These are phyloP conservation scores for Mortierella sp. DNA, from an alignment of 371 early-diverging fungal species.

Conservation along the genomic window DNA sequence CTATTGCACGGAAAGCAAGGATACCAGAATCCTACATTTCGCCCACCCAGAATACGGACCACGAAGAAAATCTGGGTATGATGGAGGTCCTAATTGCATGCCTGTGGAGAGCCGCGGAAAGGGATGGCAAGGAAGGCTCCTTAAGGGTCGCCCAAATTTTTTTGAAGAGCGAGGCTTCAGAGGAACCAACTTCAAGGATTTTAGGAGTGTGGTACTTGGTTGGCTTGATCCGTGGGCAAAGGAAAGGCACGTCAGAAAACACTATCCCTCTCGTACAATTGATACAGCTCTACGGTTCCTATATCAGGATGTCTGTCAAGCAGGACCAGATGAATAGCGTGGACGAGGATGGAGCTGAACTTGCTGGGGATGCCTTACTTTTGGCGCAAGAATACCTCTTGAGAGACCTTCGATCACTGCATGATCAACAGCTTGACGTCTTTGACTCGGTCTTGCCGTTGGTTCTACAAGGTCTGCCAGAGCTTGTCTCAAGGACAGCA, in stretches of 20 bases:
- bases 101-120: constrained; percentile 35
- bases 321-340: constrained; percentile 16
- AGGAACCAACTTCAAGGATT: constrained; percentile 15
- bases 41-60: neutral
- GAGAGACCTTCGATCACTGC: constrained; percentile 33
- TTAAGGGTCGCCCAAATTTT: constrained; percentile 37
- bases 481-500: constrained; percentile 34
- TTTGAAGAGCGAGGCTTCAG: constrained; percentile 23
- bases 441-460: constrained; percentile 37
- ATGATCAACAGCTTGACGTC: constrained; percentile 29
- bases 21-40: constrained; percentile 33
- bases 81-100: constrained; percentile 34
- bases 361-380: constrained; percentile 1
- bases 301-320: constrained; percentile 21
- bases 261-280: constrained; percentile 21
- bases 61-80: constrained; percentile 15
- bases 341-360: constrained; percentile 2
- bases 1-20: constrained; percentile 25
- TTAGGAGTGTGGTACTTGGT: constrained; percentile 49
- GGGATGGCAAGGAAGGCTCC: constrained; percentile 42
- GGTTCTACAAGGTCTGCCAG: constrained; percentile 27
- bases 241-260: neutral
- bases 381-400: constrained; percentile 28
- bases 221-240: constrained; percentile 29
- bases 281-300: constrained; percentile 28